Evolutionary conservation across 1,284 basidiomycete species (phyloP).

Genomic region (Pseudozyma tsukubaensis): DNA sequence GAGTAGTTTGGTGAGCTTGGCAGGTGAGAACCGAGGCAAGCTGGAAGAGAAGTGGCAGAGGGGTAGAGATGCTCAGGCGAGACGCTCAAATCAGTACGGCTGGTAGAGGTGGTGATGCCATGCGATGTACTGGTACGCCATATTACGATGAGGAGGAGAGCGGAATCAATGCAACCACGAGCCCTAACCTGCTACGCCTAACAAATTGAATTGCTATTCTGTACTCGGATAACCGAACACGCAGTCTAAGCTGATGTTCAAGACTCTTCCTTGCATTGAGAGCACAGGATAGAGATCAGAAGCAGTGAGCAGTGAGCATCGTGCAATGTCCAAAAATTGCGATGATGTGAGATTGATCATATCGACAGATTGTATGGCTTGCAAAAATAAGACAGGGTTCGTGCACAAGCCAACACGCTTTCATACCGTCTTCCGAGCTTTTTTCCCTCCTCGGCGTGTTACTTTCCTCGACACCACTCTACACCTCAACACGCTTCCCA

Average conservation of each 20-base stretch:
- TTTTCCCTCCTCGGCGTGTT: not conserved
- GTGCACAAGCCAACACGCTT: constrained; percentile 34
- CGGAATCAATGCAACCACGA: too few relatives aligned
- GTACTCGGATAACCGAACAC: too few relatives aligned
- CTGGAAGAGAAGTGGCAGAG: constrained; percentile 61
- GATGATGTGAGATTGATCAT: constrained; percentile 7
- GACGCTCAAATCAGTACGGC: constrained; percentile 35
- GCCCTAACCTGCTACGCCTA: too few relatives aligned
- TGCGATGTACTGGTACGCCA: too few relatives aligned
- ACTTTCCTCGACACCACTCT: constrained; percentile 1
- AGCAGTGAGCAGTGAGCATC: not conserved
- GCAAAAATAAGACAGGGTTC: not conserved
- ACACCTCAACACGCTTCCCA: not conserved
- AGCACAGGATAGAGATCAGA: not conserved
- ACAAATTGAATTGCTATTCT: too few relatives aligned
- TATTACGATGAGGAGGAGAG: too few relatives aligned
- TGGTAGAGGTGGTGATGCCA: constrained; percentile 5
- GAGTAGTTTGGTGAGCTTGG: constrained; percentile 56
- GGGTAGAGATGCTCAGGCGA: constrained; percentile 24
- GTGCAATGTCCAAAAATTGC: not conserved
- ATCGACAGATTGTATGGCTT: not conserved
- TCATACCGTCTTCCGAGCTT: constrained; percentile 12
- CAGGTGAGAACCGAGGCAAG: constrained; percentile 52
- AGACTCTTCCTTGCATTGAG: not conserved
- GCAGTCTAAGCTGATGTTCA: not conserved